Conservation (phyloP, 2,329 filamentous ascomycete species). For the Neonectria hederae region DNA sequence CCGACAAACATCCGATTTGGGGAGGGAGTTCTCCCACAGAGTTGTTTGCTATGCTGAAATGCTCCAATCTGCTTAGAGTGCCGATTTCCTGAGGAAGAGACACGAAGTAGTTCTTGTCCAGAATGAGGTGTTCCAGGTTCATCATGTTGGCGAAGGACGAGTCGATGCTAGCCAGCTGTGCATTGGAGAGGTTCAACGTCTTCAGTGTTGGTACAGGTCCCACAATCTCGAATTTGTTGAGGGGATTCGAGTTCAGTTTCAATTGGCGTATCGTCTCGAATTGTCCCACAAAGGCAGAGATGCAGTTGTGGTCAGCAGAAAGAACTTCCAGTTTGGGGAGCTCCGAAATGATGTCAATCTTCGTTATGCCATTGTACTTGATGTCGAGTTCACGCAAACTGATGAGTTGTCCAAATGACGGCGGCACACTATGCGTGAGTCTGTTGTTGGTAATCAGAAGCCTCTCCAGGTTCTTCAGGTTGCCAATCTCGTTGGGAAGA, state of each 20-base stretch:
- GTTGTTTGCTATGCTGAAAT: slow-evolving; percentile 95
- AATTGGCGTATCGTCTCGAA: slow-evolving; percentile 86
- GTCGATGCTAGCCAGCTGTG: slow-evolving; percentile 90
- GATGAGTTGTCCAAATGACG: slow-evolving; percentile 75
- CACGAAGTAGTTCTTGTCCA: slow-evolving; percentile 96
- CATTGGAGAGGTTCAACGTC: slow-evolving; percentile 87
- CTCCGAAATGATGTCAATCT: slow-evolving; percentile 85
- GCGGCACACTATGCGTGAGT: slow-evolving; percentile 77
- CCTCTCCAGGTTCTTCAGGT: slow-evolving; percentile 81
- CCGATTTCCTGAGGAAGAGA: slow-evolving; percentile 88
- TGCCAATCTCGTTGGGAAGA: slow-evolving; percentile 81
- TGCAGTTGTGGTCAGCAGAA: slow-evolving; percentile 89
- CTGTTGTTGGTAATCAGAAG: slow-evolving; percentile 97
- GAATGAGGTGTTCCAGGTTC: slow-evolving; percentile 84
- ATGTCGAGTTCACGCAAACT: slow-evolving; percentile 92
- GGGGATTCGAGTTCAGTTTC: slow-evolving; percentile 92
- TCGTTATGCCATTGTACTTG: slow-evolving; percentile 89
- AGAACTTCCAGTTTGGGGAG: slow-evolving; percentile 89
- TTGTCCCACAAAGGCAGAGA: slow-evolving; percentile 89
- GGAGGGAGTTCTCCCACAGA: slow-evolving; percentile 83
- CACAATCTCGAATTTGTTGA: slow-evolving; percentile 90
- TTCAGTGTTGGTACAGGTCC: slow-evolving; percentile 82
- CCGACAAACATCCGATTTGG: slow-evolving; percentile 87
- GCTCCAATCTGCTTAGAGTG: slow-evolving; percentile 81
- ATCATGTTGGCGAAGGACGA: slow-evolving; percentile 87